These are phyloP conservation scores for Peronospora belbahrii DNA, from an alignment of 352 stramenopile species.

Conservation along the genomic window DNA sequence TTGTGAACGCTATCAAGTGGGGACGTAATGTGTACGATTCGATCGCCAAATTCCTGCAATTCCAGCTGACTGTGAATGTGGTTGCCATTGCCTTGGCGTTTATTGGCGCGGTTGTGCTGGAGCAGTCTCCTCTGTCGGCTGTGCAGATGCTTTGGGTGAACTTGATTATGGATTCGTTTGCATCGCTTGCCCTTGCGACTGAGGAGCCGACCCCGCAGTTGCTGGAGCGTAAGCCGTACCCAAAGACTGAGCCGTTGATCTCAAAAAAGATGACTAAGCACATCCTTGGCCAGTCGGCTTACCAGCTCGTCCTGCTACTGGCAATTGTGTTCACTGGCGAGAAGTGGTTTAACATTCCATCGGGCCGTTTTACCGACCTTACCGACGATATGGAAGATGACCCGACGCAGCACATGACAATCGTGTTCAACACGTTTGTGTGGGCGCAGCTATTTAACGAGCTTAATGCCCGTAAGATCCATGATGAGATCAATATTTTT, in stretches of 20 bases:
- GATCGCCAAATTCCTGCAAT: slow-evolving; percentile 95
- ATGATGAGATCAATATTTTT: slow-evolving; percentile 94
- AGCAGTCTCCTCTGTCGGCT: slow-evolving; percentile 80
- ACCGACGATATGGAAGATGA: slow-evolving; percentile 40
- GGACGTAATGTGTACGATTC: slow-evolving; percentile 95
- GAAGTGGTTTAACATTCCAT: slow-evolving; percentile 42
- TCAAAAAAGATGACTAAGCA: slow-evolving; percentile 91
- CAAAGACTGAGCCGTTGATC: slow-evolving; percentile 84
- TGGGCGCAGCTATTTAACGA: slow-evolving; percentile 91
- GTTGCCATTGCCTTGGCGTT: slow-evolving; percentile 88
- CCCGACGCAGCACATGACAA: slow-evolving; percentile 89
- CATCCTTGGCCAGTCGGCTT: slow-evolving; percentile 89
- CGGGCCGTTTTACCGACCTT: slow-evolving; percentile 31
- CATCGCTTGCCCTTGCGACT: slow-evolving; percentile 90
- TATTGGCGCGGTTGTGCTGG: slow-evolving; percentile 58
- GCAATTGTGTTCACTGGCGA: slow-evolving; percentile 71
- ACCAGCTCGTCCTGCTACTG: slow-evolving; percentile 85
- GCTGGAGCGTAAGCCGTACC: slow-evolving; percentile 88
- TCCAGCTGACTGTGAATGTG: slow-evolving; percentile 94
- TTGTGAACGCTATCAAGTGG: slow-evolving; percentile 94
- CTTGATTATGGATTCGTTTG: slow-evolving; percentile 96
- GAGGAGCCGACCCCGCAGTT: slow-evolving; percentile 84
- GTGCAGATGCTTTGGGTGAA: slow-evolving; percentile 98
- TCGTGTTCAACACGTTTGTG: slow-evolving; percentile 97
- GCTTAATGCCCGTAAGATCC: slow-evolving; percentile 73